Evolutionary conservation across 2,329 filamentous ascomycete species (phyloP).

Genomic region (Neoascochyta sp.): DNA sequence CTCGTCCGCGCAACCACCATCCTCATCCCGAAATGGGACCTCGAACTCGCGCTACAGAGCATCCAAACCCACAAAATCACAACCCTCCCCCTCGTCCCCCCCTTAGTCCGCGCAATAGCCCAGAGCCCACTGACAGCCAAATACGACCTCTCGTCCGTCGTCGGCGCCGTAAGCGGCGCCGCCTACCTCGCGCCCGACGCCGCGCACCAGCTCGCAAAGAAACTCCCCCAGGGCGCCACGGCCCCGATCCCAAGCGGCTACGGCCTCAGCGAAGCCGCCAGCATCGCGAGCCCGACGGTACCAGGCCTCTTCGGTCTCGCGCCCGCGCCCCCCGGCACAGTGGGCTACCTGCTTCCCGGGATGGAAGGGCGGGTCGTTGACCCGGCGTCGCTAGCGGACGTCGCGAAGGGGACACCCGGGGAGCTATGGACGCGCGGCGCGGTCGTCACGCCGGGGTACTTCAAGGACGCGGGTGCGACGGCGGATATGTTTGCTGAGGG

Average conservation of each 20-base stretch:
- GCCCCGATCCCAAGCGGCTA: conserved; percentile 26
- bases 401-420: conserved; percentile 21
- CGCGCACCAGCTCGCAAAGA: conserved; percentile 24
- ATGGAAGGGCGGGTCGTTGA: conserved; percentile 30
- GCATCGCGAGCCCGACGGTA: conserved; percentile 21
- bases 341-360: conserved; percentile 29
- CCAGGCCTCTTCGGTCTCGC: conserved; percentile 26
- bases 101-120: conserved; percentile 26
- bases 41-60: conserved; percentile 22
- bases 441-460: conserved; percentile 32
- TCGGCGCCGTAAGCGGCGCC: conserved; percentile 21
- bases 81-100: conserved; percentile 24
- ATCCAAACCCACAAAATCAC: conserved; percentile 29
- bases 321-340: conserved; percentile 17
- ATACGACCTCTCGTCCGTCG: conserved; percentile 25
- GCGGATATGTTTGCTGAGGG: conserved; percentile 26
- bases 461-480: conserved; percentile 26
- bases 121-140: conserved; percentile 24
- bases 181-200: conserved; percentile 31
- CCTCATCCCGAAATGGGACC: conserved; percentile 27
- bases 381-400: conserved; percentile 22
- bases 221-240: conserved; percentile 22
- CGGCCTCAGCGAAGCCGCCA: conserved; percentile 28
- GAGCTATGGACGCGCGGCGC: conserved; percentile 27
- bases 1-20: conserved; percentile 20